Evolutionary conservation across 257 asterid genomes (phyloP).

Genomic region (Solanum piurae): DNA sequence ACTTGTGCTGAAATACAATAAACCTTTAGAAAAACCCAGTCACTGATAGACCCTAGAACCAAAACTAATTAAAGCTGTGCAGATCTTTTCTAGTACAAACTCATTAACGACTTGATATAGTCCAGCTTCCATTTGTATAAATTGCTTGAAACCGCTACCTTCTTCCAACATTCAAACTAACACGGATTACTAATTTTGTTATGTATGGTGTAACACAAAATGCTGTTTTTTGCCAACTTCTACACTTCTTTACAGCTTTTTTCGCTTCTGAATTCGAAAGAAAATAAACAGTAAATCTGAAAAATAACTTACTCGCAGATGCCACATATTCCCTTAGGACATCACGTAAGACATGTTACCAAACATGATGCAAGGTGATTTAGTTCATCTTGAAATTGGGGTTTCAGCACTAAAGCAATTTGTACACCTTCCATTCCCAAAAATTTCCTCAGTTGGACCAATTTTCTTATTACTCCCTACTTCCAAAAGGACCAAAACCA

Average conservation of each 20-base stretch:
- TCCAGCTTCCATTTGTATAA: background rate
- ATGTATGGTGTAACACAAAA: background rate
- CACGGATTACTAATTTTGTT: background rate
- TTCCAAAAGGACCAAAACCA: background rate
- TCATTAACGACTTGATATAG: background rate
- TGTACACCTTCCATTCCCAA: background rate
- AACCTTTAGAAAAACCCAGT: background rate
- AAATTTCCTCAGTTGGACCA: background rate
- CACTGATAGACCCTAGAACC: background rate
- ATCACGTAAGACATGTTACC: background rate
- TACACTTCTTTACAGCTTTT: background rate
- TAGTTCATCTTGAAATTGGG: background rate
- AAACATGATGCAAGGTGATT: background rate
- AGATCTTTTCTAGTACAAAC: background rate
- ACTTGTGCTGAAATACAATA: background rate
- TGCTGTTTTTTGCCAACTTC: background rate
- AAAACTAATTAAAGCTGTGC: background rate
- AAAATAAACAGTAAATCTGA: background rate
- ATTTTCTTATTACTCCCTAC: background rate
- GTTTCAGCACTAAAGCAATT: background rate
- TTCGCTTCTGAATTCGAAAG: background rate
- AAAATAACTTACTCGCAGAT: slow-evolving; percentile 19
- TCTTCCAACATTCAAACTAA: background rate
- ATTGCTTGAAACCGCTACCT: background rate
- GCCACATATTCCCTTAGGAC: background rate